Evolutionary conservation across 768 basidiomycete species (phyloP), one percentile per base, ranked within the genome.

Genomic region (Rhodosporidiobolus odoratus): DNA sequence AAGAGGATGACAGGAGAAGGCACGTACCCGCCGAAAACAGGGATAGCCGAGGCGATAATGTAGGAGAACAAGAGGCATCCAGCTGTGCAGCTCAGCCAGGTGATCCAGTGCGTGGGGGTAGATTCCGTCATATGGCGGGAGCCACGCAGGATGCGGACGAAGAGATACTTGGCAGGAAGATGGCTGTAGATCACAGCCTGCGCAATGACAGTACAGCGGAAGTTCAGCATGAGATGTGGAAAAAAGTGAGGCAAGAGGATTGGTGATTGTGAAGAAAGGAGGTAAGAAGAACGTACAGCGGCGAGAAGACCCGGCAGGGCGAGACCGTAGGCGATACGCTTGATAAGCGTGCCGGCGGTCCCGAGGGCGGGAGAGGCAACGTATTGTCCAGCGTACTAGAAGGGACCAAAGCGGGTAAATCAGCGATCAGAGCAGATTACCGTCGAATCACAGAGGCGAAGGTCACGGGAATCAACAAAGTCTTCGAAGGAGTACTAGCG

Each of bases 301-400:
- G 71, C 72, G 30, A 75, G 59, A 3, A 77, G 60, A 19, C 75
- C 77, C 13, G 74, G 76, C 12, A 77, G 34, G 15, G 73, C 76
- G 35, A 78, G 57, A 15, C 75, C 76, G 72, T 77, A 77, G 16
- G 43, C 32, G 66, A 74, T 65, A 16, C 64, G 40, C 75, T 78
- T 76, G 61, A 78, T 59, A 15, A 74, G 60, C 7, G 59, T 66
- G 35, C 78, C 78, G 32, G 78, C 78, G 4, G 76, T 74, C 3
- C 78, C 78, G 34, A 79, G 76, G 0, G 78, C 77, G 19, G 78
- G 78, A 8, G 75, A 76, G 25, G 78, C 75, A 60, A 78, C 72
- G 61, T 73, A 76, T 43, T 76, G 72, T 2, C 77, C 75, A 30
- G 68, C 69, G 71, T 69, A 53, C 52, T 53, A 50, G 48, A 13